Evolutionary conservation across 108 stramenopile species (phyloP), one percentile per base, ranked within the genome.

Genomic region (Bacterosira constricta): DNA sequence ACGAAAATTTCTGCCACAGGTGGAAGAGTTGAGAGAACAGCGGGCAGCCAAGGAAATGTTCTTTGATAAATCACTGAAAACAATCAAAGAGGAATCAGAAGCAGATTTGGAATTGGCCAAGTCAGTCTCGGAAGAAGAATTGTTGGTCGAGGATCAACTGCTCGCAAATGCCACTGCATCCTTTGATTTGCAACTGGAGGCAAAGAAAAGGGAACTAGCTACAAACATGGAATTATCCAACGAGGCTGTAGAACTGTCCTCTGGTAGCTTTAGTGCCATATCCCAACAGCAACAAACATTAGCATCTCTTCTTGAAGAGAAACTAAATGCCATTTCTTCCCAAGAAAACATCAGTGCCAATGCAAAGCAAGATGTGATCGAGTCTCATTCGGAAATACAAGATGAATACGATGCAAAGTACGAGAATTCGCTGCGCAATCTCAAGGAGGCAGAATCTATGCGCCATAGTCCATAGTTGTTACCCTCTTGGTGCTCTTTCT

Each of bases 371-470:
- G 75, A 67, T 12, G 66, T 51, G 35, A 12, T 41, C 2, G 15
- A 42, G 11, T 60, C 66, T 15, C 66, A 61, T 44, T 17, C 25
- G 27, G 59, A 39, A 37, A 44, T 59, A 31, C 75, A 53, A 26
- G 66, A 67, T 45, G 47, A 30, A 36, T 76, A 68, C 11, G 75
- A 76, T 35, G 75, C 75, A 17, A 65, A 68, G 50, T 62, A 67
- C 21, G 75, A 76, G 21, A 62, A 76, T 45, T 65, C 45, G 52
- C 50, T 62, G 5, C 36, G 46, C 27, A 52, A 42, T 29, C 50
- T 76, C 8, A 36, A 76, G 38, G 21, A 54, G 1, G 66, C 59
- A 42, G 31, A 56, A n/a, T 23, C 35, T n/a, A n/a, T n/a, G n/a
- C n/a, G n/a, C n/a, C n/a, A n/a, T n/a, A n/a, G n/a, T n/a, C n/a